Conservation (phyloP, 345 rosid species). For the Eucalyptus cladocalyx region DNA sequence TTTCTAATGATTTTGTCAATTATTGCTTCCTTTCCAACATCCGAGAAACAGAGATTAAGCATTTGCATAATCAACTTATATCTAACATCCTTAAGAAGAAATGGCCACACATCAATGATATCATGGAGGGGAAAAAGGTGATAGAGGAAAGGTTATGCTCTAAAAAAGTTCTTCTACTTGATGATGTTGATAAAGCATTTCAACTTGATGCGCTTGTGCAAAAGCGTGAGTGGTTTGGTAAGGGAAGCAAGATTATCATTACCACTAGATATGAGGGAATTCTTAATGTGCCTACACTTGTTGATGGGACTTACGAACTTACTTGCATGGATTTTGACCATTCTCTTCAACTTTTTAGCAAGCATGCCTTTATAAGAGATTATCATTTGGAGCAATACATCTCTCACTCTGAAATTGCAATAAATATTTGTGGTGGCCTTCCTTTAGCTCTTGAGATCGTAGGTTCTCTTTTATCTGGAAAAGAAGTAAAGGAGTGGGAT, state of each 20-base stretch:
- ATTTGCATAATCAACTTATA: too few relatives aligned
- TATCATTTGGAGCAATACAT: rapidly evolving
- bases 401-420: not conserved
- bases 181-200: too few relatives aligned
- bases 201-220: too few relatives aligned
- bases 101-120: rapidly evolving
- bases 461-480: not conserved
- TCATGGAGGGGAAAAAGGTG: too few relatives aligned
- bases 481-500: not conserved
- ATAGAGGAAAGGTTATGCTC: rapidly evolving
- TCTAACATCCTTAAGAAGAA: rapidly evolving
- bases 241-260: too few relatives aligned
- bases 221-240: too few relatives aligned
- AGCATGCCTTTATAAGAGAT: not conserved
- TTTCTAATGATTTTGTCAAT: rapidly evolving
- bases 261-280: rapidly evolving
- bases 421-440: not conserved
- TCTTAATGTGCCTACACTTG: not conserved
- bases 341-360: not conserved
- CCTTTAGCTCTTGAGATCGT: not conserved
- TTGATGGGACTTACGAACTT: not conserved
- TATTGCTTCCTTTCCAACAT: not conserved
- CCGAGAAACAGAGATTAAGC: rapidly evolving
- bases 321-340: not conserved
- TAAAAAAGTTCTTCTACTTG: too few relatives aligned